Conservation (phyloP, 1,139 yeast genomes). For the Lodderomyces elongisporus region DNA sequence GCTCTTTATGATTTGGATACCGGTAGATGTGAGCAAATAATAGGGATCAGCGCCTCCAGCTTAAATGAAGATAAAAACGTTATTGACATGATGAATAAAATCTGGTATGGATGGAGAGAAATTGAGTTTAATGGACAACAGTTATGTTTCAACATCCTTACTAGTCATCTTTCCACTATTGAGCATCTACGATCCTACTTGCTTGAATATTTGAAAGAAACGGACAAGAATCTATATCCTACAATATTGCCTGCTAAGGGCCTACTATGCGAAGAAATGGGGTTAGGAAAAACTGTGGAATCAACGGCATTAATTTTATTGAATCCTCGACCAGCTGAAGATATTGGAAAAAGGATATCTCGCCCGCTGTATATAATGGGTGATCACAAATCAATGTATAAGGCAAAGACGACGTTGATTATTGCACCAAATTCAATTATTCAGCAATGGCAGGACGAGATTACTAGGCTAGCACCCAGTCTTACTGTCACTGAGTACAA, state of each 20-base stretch:
- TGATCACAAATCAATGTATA: slow-evolving; percentile 41
- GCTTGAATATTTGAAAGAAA: slow-evolving; percentile 15
- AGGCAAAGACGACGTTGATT: slow-evolving; percentile 68
- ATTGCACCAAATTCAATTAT: slow-evolving; percentile 82
- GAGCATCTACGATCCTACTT: slow-evolving; percentile 22
- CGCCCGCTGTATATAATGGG: slow-evolving; percentile 31
- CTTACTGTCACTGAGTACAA: slow-evolving; percentile 56
- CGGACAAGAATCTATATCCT: slow-evolving; percentile 12
- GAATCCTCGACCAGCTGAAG: slow-evolving; percentile 49
- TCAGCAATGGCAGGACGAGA: slow-evolving; percentile 80
- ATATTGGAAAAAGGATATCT: slow-evolving; percentile 36
- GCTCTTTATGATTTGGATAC: slow-evolving; percentile 31
- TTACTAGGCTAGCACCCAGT: slow-evolving; percentile 52
- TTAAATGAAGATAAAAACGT: slow-evolving; percentile 1
- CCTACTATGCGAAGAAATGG: slow-evolving; percentile 90
- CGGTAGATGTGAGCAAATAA: slow-evolving; percentile 17
- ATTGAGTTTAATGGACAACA: slow-evolving; percentile 6
- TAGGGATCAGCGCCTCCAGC: slow-evolving; percentile 14
- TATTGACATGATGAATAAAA: slow-evolving; percentile 22
- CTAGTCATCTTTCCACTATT: slow-evolving; percentile 40
- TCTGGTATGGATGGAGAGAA: slow-evolving; percentile 50
- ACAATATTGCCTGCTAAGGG: slow-evolving; percentile 51
- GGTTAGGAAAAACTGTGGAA: slow-evolving; percentile 91
- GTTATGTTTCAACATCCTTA: slow-evolving; percentile 47
- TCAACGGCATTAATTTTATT: slow-evolving; percentile 58